Percentiles rank a stretch among this genome's conserved stretches.
phyloP scores from a whole-genome alignment of 2,329 filamentous ascomycete genomes.

The Simplicillium aogashimaense region DNA sequence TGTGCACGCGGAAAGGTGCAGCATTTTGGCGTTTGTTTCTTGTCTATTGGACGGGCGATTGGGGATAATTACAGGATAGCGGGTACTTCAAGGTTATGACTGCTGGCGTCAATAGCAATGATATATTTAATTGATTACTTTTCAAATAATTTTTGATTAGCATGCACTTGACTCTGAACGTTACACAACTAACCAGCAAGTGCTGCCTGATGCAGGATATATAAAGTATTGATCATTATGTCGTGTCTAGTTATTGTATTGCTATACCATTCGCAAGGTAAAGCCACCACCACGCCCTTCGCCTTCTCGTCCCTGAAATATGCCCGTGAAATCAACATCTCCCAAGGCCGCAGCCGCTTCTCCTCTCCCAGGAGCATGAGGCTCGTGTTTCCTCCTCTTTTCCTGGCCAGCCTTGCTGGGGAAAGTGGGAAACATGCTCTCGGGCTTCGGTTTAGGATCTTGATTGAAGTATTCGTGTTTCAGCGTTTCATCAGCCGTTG shows the following conservation, averaged over 20 bases:
- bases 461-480: constrained; percentile 78
- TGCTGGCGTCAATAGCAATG: too few relatives aligned
- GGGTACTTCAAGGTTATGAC: too few relatives aligned
- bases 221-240: too few relatives aligned
- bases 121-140: too few relatives aligned
- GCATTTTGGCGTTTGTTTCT: too few relatives aligned
- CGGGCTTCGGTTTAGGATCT: constrained; percentile 80
- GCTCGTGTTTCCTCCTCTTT: constrained; percentile 59
- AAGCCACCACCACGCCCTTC: constrained; percentile 59
- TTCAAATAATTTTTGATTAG: constrained; percentile 10
- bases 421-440: constrained; percentile 93
- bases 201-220: too few relatives aligned
- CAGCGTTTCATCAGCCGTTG: constrained; percentile 64
- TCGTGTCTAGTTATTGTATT: not conserved
- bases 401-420: constrained; percentile 92
- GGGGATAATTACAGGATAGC: too few relatives aligned
- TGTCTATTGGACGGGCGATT: too few relatives aligned
- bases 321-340: constrained; percentile 56
- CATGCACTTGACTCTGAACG: too few relatives aligned
- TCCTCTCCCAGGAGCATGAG: constrained; percentile 74
- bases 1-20: too few relatives aligned
- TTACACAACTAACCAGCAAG: too few relatives aligned
- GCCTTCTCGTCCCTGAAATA: constrained; percentile 57
- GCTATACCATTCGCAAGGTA: constrained; percentile 48
- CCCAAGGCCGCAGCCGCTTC: constrained; percentile 49